Base-by-base conservation (phyloP, 2,329 filamentous ascomycete genomes). In the Gaeumannomyces tritici region DNA sequence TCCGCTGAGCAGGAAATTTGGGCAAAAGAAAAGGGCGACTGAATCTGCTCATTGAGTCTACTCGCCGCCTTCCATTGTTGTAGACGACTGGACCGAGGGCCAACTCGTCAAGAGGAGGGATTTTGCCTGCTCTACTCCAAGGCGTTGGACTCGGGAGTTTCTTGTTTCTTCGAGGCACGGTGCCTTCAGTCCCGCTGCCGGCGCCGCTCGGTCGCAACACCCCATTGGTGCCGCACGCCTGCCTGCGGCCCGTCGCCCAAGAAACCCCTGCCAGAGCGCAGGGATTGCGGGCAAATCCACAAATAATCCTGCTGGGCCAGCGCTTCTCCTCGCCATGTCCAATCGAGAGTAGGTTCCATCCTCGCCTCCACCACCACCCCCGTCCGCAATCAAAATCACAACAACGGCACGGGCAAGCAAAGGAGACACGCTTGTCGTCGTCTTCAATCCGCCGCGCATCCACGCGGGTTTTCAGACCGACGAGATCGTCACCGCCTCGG, bases 191-290 rank as follows among this genome's bases (percentile, higher is more conserved):
- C 42, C 4, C 42, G 42, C 21, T 47, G 21, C 7, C 42, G 11
- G 42, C 42, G 42, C 21, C 15, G 42, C 18, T 51, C 18, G 18
- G 42, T 21, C n/a, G 42, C 42, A 21, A 51, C 8, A 51, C 24
- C 42, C 42, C 42, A 58, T 55, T 61, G 62, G 62, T 26, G 56
- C 56, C 24, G 60, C 59, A 58, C 56, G 47, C 59, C 42, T 61
- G 42, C 42, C 35, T 27, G 11, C 57, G 12, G 18, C 28, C 60
- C 67, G 69, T 71, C 67, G 67, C 69, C 69, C 65, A 63, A 70
- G 68, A 64, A 67, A 71, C 69, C 64, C 62, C 65, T 61, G 64
- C 64, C n/a, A 35, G 24, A 64, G 59, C 54, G 65, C 65, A 63
- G 65, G 62, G 64, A 63, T 61, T 57, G 35, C 58, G 29, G n/a